phyloP scores from a whole-genome alignment of 176 grass and related monocot species.

The Oryza officinalis region DNA sequence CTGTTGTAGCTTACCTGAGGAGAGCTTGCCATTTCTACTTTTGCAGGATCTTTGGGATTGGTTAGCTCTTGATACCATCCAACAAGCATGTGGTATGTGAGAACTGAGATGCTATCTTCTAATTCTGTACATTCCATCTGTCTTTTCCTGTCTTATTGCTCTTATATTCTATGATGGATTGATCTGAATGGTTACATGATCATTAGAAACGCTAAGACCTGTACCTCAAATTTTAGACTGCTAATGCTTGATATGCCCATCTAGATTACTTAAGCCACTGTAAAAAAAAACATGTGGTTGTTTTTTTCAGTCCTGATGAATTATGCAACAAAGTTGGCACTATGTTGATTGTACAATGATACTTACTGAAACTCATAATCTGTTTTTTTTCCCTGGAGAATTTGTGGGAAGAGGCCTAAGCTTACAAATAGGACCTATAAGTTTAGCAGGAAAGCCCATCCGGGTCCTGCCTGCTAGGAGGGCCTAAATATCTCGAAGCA shows the following conservation, averaged over 20 bases:
- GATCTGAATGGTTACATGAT: background rate
- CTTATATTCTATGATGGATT: background rate
- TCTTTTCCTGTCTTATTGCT: conserved; percentile 11
- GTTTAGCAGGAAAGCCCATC: background rate
- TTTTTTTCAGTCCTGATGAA: background rate
- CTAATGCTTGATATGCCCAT: background rate
- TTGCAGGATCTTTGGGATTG: conserved; percentile 89
- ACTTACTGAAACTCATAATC: background rate
- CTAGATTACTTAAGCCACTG: background rate
- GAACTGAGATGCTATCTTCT: conserved; percentile 12
- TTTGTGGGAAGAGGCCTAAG: background rate
- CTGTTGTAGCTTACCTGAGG: conserved; percentile 1
- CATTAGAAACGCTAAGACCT: background rate
- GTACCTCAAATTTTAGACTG: background rate
- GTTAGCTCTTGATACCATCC: conserved; percentile 75
- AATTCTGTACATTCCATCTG: background rate
- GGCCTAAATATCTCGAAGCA: background rate
- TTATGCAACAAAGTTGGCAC: background rate
- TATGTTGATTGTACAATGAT: background rate
- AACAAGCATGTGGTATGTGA: conserved; percentile 93
- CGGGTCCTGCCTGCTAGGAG: background rate
- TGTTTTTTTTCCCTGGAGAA: background rate
- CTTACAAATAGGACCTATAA: background rate
- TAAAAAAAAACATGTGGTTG: background rate
- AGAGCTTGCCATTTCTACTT: conserved; percentile 1